Evolutionary conservation across 2,329 filamentous ascomycete genomes (phyloP).

Genomic region (Pseudopyrenochaeta lycopersici): DNA sequence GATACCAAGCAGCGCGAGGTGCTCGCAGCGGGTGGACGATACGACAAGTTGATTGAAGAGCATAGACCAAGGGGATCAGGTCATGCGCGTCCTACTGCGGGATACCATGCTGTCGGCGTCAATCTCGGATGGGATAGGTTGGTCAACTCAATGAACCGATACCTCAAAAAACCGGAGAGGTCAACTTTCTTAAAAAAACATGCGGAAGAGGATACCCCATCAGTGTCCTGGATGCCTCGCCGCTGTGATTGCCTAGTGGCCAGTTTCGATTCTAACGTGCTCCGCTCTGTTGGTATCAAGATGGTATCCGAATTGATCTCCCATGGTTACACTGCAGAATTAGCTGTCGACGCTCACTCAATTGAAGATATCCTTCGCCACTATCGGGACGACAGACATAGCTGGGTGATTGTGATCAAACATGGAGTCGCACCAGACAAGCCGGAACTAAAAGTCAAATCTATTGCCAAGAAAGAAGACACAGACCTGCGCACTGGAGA

Average conservation of each 20-base stretch:
- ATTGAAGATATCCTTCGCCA: conserved; percentile 81
- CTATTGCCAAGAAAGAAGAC: conserved; percentile 76
- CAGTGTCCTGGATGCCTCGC: conserved; percentile 48
- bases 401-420: conserved; percentile 90
- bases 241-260: conserved; percentile 90
- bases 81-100: conserved; percentile 52
- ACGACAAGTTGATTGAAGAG: conserved; percentile 87
- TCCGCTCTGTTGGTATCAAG: conserved; percentile 79
- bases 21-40: conserved; percentile 91
- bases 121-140: conserved; percentile 89
- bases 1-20: conserved; percentile 84
- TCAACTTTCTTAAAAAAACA: conserved; percentile 71
- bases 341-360: conserved; percentile 80
- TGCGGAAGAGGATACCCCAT: conserved; percentile 65
- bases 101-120: conserved; percentile 86
- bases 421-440: conserved; percentile 68
- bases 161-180: conserved; percentile 58
- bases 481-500: conserved; percentile 78
- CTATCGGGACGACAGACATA: conserved; percentile 79
- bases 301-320: conserved; percentile 82
- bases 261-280: conserved; percentile 80
- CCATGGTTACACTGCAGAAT: conserved; percentile 85
- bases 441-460: conserved; percentile 77
- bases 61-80: conserved; percentile 75
- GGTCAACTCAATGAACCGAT: conserved; percentile 67